These are phyloP conservation scores for Phytophthora palmivora DNA, from an alignment of 352 stramenopile species.

Conservation along the genomic window DNA sequence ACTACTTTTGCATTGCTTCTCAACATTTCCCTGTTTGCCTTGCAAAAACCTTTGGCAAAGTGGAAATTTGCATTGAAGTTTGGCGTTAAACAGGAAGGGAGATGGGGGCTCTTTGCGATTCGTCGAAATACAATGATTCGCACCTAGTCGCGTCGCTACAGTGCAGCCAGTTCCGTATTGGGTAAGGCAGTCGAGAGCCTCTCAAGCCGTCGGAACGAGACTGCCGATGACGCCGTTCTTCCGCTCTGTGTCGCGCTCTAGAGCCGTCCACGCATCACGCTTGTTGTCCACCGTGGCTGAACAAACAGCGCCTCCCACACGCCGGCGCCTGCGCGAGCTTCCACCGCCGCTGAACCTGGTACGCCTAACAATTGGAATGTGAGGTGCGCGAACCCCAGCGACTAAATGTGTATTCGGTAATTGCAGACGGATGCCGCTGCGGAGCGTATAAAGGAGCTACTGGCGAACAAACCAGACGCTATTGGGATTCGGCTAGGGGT, in stretches of 20 bases:
- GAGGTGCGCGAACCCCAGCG: not conserved
- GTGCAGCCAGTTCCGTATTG: slow-evolving; percentile 14
- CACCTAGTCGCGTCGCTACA: slow-evolving; percentile 3
- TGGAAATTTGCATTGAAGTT: slow-evolving; percentile 5
- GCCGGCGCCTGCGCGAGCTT: slow-evolving; percentile 70
- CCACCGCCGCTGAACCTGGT: slow-evolving; percentile 82
- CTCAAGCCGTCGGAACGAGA: slow-evolving; percentile 21
- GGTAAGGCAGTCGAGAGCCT: slow-evolving; percentile 25
- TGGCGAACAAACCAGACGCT: slow-evolving; percentile 86
- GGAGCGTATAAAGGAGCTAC: slow-evolving; percentile 86
- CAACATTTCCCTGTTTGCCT: too few relatives aligned
- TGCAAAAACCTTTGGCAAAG: too few relatives aligned
- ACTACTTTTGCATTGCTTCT: too few relatives aligned
- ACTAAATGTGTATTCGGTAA: slow-evolving; percentile 4
- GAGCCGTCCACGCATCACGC: slow-evolving; percentile 14
- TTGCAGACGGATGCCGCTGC: slow-evolving; percentile 90
- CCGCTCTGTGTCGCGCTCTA: slow-evolving; percentile 30
- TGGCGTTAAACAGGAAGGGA: slow-evolving; percentile 26
- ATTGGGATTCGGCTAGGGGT: slow-evolving; percentile 97
- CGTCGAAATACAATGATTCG: slow-evolving; percentile 16
- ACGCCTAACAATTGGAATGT: slow-evolving; percentile 19
- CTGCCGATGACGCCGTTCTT: slow-evolving; percentile 46
- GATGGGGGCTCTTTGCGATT: slow-evolving; percentile 24
- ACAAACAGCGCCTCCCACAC: slow-evolving; percentile 44
- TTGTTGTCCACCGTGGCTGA: slow-evolving; percentile 52